phyloP scores from a whole-genome alignment of 306 rosid genomes.

The Cicer chorassanicum region DNA sequence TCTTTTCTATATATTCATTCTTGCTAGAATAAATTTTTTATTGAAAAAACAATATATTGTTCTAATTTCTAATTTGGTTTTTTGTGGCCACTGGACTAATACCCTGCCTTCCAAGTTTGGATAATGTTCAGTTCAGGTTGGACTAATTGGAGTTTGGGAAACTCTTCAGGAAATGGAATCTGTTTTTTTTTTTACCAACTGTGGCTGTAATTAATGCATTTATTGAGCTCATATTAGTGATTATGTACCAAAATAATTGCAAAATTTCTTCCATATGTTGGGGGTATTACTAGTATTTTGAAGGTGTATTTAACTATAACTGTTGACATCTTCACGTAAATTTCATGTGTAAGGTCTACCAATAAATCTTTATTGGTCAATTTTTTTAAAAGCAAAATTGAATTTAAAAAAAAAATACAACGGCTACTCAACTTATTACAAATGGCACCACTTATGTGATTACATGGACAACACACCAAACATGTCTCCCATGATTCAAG shows the following conservation, averaged over 20 bases:
- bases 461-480: background rate
- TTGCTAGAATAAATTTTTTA: background rate
- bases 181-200: background rate
- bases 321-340: conserved; percentile 10
- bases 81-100: conserved; percentile 13
- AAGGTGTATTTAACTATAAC: conserved; percentile 9
- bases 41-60: conserved; percentile 16
- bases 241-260: conserved; percentile 11
- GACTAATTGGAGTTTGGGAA: conserved; percentile 41
- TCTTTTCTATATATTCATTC: background rate
- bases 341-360: background rate
- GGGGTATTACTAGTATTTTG: conserved; percentile 1
- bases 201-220: conserved; percentile 20
- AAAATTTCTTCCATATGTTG: background rate
- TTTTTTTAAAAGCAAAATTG: background rate
- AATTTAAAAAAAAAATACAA: background rate
- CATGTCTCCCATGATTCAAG: background rate
- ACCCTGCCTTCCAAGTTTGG: conserved; percentile 19
- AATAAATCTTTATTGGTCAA: conserved; percentile 7
- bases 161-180: conserved; percentile 21
- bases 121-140: conserved; percentile 34
- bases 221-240: background rate
- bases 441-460: background rate
- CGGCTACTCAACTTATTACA: background rate
- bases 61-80: conserved; percentile 1